phyloP scores from a whole-genome alignment of 768 basidiomycete genomes.

The Rhizopogon rudus region DNA sequence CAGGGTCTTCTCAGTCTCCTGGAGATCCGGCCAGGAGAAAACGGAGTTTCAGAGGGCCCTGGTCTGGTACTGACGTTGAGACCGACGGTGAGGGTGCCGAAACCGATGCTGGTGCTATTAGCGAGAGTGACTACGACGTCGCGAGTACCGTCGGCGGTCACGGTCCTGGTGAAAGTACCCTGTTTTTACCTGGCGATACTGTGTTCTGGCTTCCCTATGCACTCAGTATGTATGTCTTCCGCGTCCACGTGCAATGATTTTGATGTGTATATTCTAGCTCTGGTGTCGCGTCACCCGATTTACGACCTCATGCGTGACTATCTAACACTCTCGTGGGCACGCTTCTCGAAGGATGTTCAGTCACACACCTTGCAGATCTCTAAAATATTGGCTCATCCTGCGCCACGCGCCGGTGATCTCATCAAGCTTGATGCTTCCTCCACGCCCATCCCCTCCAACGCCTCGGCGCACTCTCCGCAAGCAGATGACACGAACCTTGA shows the following conservation, averaged over 20 bases:
- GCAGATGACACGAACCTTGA: constrained; percentile 53
- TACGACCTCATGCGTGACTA: constrained; percentile 96
- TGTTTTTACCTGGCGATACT: constrained; percentile 84
- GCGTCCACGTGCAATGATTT: constrained; percentile 2
- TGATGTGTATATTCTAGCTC: constrained; percentile 39
- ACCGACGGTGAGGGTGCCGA: constrained; percentile 70
- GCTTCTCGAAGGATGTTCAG: constrained; percentile 91
- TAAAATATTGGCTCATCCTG: constrained; percentile 83
- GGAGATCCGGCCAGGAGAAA: constrained; percentile 55
- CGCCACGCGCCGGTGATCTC: constrained; percentile 82
- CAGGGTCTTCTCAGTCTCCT: constrained; percentile 36
- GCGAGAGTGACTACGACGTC: constrained; percentile 84
- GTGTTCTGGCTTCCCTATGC: constrained; percentile 96
- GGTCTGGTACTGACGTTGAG: constrained; percentile 63
- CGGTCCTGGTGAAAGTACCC: constrained; percentile 81
- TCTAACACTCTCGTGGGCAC: constrained; percentile 92
- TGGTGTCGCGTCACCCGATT: constrained; percentile 89
- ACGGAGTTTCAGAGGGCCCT: constrained; percentile 61
- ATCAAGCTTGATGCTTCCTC: constrained; percentile 83
- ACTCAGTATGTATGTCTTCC: constrained; percentile 53
- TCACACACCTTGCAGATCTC: constrained; percentile 88
- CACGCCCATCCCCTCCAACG: constrained; percentile 42
- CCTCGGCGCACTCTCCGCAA: constrained; percentile 28
- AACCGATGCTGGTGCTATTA: constrained; percentile 70
- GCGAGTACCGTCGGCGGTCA: constrained; percentile 72